Conservation (phyloP, 495 filamentous ascomycete species). For the Copromyces sp. region DNA sequence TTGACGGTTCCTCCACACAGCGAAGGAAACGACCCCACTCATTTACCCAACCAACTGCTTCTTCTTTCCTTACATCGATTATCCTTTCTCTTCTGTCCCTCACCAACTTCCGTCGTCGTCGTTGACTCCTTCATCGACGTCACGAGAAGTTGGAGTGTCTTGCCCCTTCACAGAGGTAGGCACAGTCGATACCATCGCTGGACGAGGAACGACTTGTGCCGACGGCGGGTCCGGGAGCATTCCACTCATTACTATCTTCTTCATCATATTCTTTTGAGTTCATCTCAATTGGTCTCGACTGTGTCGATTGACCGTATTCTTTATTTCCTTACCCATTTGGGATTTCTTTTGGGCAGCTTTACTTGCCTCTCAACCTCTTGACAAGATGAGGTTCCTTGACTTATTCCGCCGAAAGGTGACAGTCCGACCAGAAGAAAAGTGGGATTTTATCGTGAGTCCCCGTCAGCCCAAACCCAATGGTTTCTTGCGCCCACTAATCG, state of each 20-base stretch:
- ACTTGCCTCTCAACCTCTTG: constrained; percentile 15
- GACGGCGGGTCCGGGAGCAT: constrained; percentile 29
- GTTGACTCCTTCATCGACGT: constrained; percentile 6
- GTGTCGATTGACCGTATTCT: constrained; percentile 5
- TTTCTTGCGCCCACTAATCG: neutral
- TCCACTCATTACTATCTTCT: constrained; percentile 9
- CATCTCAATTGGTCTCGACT: neutral
- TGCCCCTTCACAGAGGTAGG: constrained; percentile 20
- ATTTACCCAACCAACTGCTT: neutral
- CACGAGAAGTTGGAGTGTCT: constrained; percentile 6
- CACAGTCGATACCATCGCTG: constrained; percentile 45
- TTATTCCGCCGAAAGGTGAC: constrained; percentile 56
- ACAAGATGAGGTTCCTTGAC: constrained; percentile 64
- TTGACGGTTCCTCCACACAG: neutral
- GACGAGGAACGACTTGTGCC: constrained; percentile 41
- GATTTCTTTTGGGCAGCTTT: constrained; percentile 22
- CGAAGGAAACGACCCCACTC: neutral
- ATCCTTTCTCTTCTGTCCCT: constrained; percentile 1
- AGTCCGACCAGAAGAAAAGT: constrained; percentile 73
- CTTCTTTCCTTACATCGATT: constrained; percentile 5
- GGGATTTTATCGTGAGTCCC: constrained; percentile 79
- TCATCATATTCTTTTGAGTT: constrained; percentile 2
- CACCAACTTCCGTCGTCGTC: constrained; percentile 3
- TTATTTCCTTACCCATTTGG: constrained; percentile 14
- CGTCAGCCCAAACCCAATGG: constrained; percentile 2